Evolutionary conservation across 139 green algal species (phyloP).

Genomic region (Chlamydomonas urium): DNA sequence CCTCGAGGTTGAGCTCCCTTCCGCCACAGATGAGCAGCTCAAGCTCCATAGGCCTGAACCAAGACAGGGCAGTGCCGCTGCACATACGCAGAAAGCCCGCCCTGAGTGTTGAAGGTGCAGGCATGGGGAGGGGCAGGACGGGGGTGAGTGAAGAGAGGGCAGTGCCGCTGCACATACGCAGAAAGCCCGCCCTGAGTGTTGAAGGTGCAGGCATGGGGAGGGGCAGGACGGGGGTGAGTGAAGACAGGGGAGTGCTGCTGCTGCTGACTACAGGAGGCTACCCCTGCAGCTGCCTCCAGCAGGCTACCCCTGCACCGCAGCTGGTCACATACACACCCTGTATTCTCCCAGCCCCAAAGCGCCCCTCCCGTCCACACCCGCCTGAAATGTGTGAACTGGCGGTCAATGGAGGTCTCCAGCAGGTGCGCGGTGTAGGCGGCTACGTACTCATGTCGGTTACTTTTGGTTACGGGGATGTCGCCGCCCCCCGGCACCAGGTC

Average conservation of each 20-base stretch:
- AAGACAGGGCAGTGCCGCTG: constrained; percentile 35
- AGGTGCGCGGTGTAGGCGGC: constrained; percentile 19
- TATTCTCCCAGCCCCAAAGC: too few relatives aligned
- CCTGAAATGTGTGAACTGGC: constrained; percentile 70
- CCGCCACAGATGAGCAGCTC: constrained; percentile 76
- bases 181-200: constrained; percentile 58
- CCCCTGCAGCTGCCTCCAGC: too few relatives aligned
- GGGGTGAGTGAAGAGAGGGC: constrained; percentile 32
- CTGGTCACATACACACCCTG: too few relatives aligned
- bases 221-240: constrained; percentile 36
- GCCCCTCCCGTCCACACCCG: too few relatives aligned
- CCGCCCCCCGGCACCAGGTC: constrained; percentile 52
- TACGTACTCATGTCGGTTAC: constrained; percentile 60
- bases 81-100: constrained; percentile 62
- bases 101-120: too few relatives aligned
- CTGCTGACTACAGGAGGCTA: too few relatives aligned
- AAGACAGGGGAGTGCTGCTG: constrained; percentile 34
- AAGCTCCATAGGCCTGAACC: constrained; percentile 61
- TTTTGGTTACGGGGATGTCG: constrained; percentile 47
- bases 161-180: constrained; percentile 51
- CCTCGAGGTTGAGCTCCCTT: constrained; percentile 58
- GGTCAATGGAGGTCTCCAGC: constrained; percentile 38
- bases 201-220: too few relatives aligned
- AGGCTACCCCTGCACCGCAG: too few relatives aligned
- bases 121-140: too few relatives aligned